Evolutionary conservation across 1,139 yeast species (phyloP).

Genomic region (Hemisphaericaspora xylofermentans): DNA sequence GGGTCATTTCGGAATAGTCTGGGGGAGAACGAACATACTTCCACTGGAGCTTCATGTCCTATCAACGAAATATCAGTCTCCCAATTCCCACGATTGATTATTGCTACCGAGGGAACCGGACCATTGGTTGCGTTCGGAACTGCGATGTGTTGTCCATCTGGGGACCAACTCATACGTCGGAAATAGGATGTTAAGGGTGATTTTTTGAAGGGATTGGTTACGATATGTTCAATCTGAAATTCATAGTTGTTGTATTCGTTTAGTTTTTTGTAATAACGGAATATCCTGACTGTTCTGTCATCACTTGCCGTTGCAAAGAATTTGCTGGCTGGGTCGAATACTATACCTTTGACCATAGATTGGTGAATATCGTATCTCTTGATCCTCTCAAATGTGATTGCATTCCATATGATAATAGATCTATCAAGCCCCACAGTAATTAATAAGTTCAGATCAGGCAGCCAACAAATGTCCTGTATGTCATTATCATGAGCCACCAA

Average conservation of each 20-base stretch:
- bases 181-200: constrained; percentile 93
- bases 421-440: constrained; percentile 95
- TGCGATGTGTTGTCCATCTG: constrained; percentile 95
- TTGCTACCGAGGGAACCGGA: constrained; percentile 86
- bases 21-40: constrained; percentile 89
- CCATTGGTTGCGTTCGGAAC: constrained; percentile 98
- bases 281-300: constrained; percentile 85
- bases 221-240: constrained; percentile 81
- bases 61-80: constrained; percentile 81
- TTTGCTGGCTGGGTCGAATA: constrained; percentile 96
- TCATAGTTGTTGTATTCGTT: constrained; percentile 70
- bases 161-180: constrained; percentile 93
- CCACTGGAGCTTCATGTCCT: constrained; percentile 97
- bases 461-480: constrained; percentile 97
- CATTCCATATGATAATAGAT: constrained; percentile 91
- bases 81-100: constrained; percentile 92
- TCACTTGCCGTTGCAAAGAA: constrained; percentile 97
- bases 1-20: constrained; percentile 43
- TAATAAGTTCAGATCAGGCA: constrained; percentile 85
- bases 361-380: constrained; percentile 91
- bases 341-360: constrained; percentile 93
- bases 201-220: constrained; percentile 78
- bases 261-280: constrained; percentile 70
- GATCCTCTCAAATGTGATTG: constrained; percentile 83
- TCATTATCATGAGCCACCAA: constrained; percentile 96